Evolutionary conservation across 768 basidiomycete species (phyloP), one percentile per base, ranked within the genome.

Genomic region (Collybiopsis confluens): DNA sequence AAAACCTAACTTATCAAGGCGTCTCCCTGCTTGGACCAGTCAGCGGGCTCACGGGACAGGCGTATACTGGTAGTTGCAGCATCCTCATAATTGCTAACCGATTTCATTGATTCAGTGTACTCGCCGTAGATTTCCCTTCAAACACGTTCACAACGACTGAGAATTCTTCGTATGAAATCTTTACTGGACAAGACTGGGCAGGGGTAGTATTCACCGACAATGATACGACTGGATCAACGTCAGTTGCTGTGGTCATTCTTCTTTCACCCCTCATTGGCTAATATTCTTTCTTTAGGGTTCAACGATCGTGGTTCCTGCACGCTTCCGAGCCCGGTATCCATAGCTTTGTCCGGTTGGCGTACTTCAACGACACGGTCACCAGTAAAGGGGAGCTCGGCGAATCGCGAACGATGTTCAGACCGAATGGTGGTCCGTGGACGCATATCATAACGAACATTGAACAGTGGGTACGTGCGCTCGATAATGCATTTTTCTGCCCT

Each of bases 371-470:
- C 18, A 56, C 62, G 8, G 49, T 38, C 1, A 59, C 60, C 1
- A 56, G 54, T 4, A 55, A 59, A 24, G 63, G 63, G 7, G 55
- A 55, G 1, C 54, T 66, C 3, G 62, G 64, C 11, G 65, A 66
- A 26, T 56, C 59, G n/a, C 58, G 65, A n/a, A 66, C 65, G 13
- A 66, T 66, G 65, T 66, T 66, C 35, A 51, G 65, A n/a, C 65
- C 65, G 1, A 62, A 63, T 36, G 55, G 48, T 15, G 61, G 54
- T 18, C 61, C 56, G 1, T 66, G 63, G 63, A 63, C 63, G 24
- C 59, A 63, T 23, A 43, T 66, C 4, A 58, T 64, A 16, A 63
- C 65, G 1, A 66, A 64, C 30, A n/a, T 35, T 24, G 62, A 64
- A 41, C 65, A 66, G 54, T 66, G 58, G 58, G 65, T 62, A 45